These are phyloP conservation scores for Gynochthodes officinalis DNA, from an alignment of 257 asterid genomes.

Conservation along the genomic window DNA sequence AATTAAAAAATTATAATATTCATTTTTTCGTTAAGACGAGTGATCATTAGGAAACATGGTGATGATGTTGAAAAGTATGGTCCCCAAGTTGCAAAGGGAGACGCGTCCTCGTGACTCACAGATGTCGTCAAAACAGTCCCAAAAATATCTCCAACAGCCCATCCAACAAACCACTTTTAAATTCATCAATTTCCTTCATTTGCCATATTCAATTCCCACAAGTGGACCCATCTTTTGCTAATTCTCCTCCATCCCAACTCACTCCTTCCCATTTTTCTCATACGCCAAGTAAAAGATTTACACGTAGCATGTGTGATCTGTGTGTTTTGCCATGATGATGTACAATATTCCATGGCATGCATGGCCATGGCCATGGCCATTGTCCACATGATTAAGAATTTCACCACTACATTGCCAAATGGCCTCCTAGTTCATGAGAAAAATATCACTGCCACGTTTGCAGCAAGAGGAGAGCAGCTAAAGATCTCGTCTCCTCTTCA, in stretches of 20 bases:
- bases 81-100: not conserved
- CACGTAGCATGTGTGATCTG: not conserved
- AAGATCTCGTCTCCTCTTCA: constrained; percentile 51
- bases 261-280: not conserved
- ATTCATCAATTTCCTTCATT: not conserved
- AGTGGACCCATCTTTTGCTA: constrained; percentile 12
- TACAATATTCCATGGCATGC: not conserved
- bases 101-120: not conserved
- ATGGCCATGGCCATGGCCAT: not conserved
- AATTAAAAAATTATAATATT: too few species aligned
- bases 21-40: too few species aligned
- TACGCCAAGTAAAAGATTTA: not conserved
- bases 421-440: constrained; percentile 21
- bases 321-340: not conserved
- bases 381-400: not conserved
- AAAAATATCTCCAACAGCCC: constrained; percentile 18
- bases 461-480: constrained; percentile 60
- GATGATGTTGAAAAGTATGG: too few species aligned
- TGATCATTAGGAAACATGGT: too few species aligned
- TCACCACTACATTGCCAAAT: constrained; percentile 15
- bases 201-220: not conserved
- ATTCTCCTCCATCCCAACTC: too few species aligned
- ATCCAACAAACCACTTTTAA: not conserved
- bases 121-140: not conserved
- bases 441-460: constrained; percentile 60